Conservation (phyloP, 2,329 filamentous ascomycete species). For the Nothophoma quercina region DNA sequence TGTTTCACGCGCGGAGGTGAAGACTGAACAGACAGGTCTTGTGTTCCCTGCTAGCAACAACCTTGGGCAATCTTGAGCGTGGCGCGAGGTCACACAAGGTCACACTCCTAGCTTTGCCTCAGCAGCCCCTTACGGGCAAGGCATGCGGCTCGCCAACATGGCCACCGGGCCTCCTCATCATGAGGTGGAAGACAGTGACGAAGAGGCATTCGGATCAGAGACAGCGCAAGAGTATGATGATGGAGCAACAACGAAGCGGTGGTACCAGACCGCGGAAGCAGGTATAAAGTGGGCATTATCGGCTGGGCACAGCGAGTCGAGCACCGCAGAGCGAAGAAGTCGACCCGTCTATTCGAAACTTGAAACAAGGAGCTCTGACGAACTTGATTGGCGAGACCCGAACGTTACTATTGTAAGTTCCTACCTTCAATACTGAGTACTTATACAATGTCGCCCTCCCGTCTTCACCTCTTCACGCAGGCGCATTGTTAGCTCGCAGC, state of each 20-base stretch:
- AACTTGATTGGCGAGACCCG: slow-evolving; percentile 38
- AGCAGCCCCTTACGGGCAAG: slow-evolving; percentile 27
- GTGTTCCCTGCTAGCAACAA: slow-evolving; percentile 32
- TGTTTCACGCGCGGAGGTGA: slow-evolving; percentile 44
- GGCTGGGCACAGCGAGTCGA: slow-evolving; percentile 30
- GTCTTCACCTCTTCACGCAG: slow-evolving; percentile 40
- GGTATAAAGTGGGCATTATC: slow-evolving; percentile 43
- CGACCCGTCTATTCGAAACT: slow-evolving; percentile 38
- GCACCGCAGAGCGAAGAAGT: slow-evolving; percentile 39
- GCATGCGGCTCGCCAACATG: slow-evolving; percentile 35
- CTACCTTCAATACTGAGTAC: slow-evolving; percentile 33
- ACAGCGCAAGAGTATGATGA: slow-evolving; percentile 25
- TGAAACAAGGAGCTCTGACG: slow-evolving; percentile 47
- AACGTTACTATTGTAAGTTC: slow-evolving; percentile 40
- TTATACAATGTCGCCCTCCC: slow-evolving; percentile 39
- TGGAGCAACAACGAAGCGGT: slow-evolving; percentile 30
- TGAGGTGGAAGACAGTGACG: slow-evolving; percentile 38
- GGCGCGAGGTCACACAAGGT: slow-evolving; percentile 34
- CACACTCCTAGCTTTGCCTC: slow-evolving; percentile 38
- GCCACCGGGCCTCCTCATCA: slow-evolving; percentile 29
- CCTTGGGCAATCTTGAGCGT: slow-evolving; percentile 30
- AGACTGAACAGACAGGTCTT: slow-evolving; percentile 30
- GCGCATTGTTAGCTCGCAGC: slow-evolving; percentile 38
- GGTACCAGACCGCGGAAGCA: slow-evolving; percentile 29
- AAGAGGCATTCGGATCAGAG: slow-evolving; percentile 29